Evolutionary conservation across 805 yeast genomes (phyloP).

Genomic region (Tetrapisispora phaffii): DNA sequence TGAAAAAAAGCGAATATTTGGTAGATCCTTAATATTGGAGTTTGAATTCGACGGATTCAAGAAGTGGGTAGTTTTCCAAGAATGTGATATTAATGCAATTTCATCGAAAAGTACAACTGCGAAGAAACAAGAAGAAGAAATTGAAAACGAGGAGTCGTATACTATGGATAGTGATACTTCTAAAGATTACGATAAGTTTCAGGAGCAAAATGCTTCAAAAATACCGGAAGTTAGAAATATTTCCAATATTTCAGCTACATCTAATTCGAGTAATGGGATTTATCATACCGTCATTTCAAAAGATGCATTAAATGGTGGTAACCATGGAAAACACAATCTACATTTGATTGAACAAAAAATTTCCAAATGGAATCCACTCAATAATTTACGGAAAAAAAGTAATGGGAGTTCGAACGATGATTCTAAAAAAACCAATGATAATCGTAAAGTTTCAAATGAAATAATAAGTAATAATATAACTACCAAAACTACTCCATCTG

Average conservation of each 20-base stretch:
- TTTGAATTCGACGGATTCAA: conserved; percentile 67
- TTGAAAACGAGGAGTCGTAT: background rate
- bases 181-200: background rate
- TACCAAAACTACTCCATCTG: background rate
- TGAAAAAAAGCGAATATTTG: conserved; percentile 57
- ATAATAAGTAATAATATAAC: background rate
- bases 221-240: conserved; percentile 6
- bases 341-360: conserved; percentile 21
- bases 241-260: conserved; percentile 3
- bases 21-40: conserved; percentile 73
- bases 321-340: conserved; percentile 8
- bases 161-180: background rate
- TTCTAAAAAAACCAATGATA: background rate
- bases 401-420: conserved; percentile 8
- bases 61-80: conserved; percentile 72
- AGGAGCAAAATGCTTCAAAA: background rate
- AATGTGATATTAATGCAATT: conserved; percentile 37
- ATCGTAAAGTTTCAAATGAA: background rate
- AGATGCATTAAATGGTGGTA: conserved; percentile 13
- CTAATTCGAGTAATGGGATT: conserved; percentile 3
- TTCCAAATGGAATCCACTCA: conserved; percentile 26
- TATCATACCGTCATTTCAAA: conserved; percentile 23
- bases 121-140: background rate
- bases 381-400: conserved; percentile 21
- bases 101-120: conserved; percentile 3